phyloP scores from a whole-genome alignment of 768 basidiomycete genomes.

The Lentinula aciculospora region DNA sequence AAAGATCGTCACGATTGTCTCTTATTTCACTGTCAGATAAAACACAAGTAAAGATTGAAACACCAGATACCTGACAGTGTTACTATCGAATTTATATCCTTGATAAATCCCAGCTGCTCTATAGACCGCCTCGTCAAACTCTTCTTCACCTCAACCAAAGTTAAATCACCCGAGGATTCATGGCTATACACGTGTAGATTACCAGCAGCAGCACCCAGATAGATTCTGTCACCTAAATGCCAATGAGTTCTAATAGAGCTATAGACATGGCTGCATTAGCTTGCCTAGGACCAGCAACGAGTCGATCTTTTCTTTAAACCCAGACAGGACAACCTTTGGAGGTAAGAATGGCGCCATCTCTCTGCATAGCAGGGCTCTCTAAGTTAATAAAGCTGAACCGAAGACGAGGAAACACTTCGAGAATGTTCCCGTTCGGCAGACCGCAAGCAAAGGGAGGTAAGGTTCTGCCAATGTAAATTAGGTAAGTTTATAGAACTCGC shows the following conservation, averaged over 20 bases:
- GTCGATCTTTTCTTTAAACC: slow-evolving; percentile 46
- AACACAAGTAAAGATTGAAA: neutral
- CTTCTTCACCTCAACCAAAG: slow-evolving; percentile 62
- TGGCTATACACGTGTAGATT: slow-evolving; percentile 48
- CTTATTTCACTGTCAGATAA: slow-evolving; percentile 31
- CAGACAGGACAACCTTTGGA: slow-evolving; percentile 28
- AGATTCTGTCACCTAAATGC: slow-evolving; percentile 50
- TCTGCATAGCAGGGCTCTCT: neutral
- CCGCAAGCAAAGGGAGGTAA: neutral
- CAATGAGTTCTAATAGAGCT: neutral
- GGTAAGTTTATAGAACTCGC: neutral
- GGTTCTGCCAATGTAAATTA: neutral
- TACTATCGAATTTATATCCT: slow-evolving; percentile 81
- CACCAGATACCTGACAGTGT: slow-evolving; percentile 67
- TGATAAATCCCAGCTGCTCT: slow-evolving; percentile 83
- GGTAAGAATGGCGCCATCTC: slow-evolving; percentile 32
- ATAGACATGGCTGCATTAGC: neutral
- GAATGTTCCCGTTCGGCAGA: neutral
- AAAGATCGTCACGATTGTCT: slow-evolving; percentile 67
- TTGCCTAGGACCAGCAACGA: slow-evolving; percentile 41
- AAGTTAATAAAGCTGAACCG: neutral
- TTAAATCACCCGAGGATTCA: slow-evolving; percentile 28
- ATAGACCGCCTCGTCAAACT: slow-evolving; percentile 62
- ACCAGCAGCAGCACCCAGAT: slow-evolving; percentile 56
- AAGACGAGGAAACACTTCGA: neutral